phyloP scores from a whole-genome alignment of 2,329 filamentous ascomycete genomes.

The Scedosporium minutisporum region DNA sequence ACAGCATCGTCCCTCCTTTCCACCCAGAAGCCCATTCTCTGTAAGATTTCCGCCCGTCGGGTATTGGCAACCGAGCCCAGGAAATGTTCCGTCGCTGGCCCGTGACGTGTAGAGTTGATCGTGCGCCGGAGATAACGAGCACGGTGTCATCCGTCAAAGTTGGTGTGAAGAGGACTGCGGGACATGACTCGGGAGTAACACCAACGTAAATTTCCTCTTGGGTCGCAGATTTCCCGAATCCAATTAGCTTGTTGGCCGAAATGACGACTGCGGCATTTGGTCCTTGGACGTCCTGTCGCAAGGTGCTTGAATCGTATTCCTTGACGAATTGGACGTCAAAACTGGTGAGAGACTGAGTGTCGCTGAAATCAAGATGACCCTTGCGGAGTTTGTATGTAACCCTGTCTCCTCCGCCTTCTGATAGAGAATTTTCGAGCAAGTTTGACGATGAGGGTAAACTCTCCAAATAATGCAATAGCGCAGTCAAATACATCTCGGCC shows the following conservation, averaged over 20 bases:
- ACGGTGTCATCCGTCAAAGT: constrained; percentile 16
- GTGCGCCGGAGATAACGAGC: constrained; percentile 17
- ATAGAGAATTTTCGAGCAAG: background rate
- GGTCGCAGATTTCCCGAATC: constrained; percentile 25
- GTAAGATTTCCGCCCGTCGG: background rate
- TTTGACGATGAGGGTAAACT: background rate
- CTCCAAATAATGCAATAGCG: constrained; percentile 20
- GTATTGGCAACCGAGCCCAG: constrained; percentile 11
- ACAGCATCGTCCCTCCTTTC: constrained; percentile 19
- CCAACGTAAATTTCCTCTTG: constrained; percentile 26
- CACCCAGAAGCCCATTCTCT: constrained; percentile 2
- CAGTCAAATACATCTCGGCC: constrained; percentile 18
- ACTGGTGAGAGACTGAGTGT: background rate
- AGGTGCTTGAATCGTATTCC: background rate
- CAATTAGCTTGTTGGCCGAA: constrained; percentile 23
- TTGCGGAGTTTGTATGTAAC: background rate
- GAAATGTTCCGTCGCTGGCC: constrained; percentile 20
- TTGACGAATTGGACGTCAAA: background rate
- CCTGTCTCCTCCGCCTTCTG: background rate
- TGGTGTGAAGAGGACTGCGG: constrained; percentile 23
- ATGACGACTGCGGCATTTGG: constrained; percentile 18
- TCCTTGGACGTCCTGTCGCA: constrained; percentile 14
- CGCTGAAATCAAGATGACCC: background rate
- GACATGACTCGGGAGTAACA: constrained; percentile 23
- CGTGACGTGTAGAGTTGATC: constrained; percentile 18